Evolutionary conservation across 2,329 filamentous ascomycete species (phyloP).

Genomic region (Fusarium sp.): DNA sequence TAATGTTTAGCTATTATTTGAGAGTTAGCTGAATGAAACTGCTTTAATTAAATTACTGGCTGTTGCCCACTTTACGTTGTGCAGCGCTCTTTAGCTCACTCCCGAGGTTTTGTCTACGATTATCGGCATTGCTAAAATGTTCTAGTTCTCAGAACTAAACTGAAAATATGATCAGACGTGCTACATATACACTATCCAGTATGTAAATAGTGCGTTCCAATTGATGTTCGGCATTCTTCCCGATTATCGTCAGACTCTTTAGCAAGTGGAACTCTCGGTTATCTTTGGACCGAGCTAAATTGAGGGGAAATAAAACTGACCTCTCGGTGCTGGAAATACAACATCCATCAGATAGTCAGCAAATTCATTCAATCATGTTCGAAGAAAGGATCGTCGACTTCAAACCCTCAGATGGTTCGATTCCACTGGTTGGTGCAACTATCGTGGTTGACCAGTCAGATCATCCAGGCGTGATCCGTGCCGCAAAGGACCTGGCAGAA

Average conservation of each 20-base stretch:
- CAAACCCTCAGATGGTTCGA: not conserved
- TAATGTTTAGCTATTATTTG: not conserved
- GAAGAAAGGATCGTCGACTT: slow-evolving; percentile 27
- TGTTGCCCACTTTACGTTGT: no score
- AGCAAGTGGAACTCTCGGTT: slow-evolving; percentile 1
- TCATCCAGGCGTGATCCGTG: slow-evolving; percentile 19
- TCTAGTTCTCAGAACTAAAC: accelerated
- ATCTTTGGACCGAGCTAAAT: not conserved
- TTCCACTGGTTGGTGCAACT: slow-evolving; percentile 10
- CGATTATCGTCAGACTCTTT: not conserved
- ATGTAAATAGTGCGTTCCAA: not conserved
- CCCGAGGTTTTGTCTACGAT: no score
- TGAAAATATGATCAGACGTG: no score
- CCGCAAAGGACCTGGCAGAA: slow-evolving; percentile 18
- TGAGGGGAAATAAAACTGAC: not conserved
- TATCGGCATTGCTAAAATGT: no score
- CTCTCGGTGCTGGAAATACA: not conserved
- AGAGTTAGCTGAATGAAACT: no score
- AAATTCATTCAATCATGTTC: slow-evolving; percentile 3
- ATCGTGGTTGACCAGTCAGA: slow-evolving; percentile 30
- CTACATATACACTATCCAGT: not conserved
- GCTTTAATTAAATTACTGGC: no score
- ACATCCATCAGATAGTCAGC: not conserved
- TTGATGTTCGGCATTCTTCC: not conserved
- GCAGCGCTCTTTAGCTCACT: no score